Evolutionary conservation across 2,329 filamentous ascomycete species (phyloP), one percentile per base, ranked within the genome.

Genomic region (Simplicillium aogashimaense): DNA sequence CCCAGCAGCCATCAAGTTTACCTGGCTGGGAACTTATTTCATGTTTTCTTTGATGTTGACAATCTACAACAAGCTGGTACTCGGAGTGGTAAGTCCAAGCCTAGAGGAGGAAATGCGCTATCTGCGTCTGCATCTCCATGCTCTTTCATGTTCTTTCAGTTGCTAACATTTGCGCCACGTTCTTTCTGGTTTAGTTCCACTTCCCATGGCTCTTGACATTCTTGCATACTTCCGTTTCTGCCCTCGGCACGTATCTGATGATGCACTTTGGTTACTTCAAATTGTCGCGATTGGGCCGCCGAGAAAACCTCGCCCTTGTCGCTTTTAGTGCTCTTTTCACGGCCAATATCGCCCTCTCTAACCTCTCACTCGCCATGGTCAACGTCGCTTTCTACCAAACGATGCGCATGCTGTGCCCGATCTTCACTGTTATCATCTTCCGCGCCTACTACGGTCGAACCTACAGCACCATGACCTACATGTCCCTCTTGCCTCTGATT

Each of bases 311-410:
- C 33, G 64, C 68, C n/a, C 64, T 78, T 32, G 57, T 76, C 28
- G 65, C 70, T 36, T 80, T 80, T 54, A 79, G 76, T 29, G 63
- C 70, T 32, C 65, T 80, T 7, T 80, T 78, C 57, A 79, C 76
- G 13, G 64, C 75, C 53, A 80, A 80, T 56, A 78, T 80, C 48
- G 76, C 76, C 43, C 70, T 78, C 35, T 77, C 73, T n/a, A 79
- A 79, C 56, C 64, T 78, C 17, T 78, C 75, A n/a, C 64, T 79
- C 30, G 64, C 62, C 44, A 68, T 76, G 67, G 75, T 77, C 30
- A 79, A 76, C 1, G 72, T 81, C n/a, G 72, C 77, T 2, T 81
- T 81, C 57, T 78, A 80, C 56, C 76, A 81, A 55, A 75, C 78
- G 43, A 70, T 80, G 56, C 70, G 76, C 46, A 77, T 76, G 44